Conservation (phyloP, 257 asterid genomes). For the Phtheirospermum japonicum region DNA sequence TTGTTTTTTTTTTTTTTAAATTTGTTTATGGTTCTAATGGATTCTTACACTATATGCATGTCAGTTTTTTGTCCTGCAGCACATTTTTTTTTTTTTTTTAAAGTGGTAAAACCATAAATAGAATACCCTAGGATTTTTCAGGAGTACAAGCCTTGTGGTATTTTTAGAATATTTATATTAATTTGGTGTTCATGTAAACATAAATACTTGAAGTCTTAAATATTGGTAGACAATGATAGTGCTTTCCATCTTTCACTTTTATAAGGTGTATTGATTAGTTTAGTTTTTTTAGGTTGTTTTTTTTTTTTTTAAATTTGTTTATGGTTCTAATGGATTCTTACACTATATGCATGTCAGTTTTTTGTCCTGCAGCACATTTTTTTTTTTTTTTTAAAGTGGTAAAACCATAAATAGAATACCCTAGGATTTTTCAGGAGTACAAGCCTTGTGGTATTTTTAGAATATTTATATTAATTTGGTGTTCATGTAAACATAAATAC, state of each 20-base stretch:
- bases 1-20: conserved; percentile 34
- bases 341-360: conserved; percentile 54
- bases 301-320: conserved; percentile 38
- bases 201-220: conserved; percentile 21
- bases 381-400: conserved; percentile 1
- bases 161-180: conserved; percentile 15
- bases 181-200: conserved; percentile 34
- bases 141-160: too few relatives aligned
- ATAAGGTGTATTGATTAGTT: conserved; percentile 42
- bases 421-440: too few relatives aligned
- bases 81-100: conserved; percentile 24
- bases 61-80: conserved; percentile 47
- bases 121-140: too few relatives aligned
- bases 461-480: conserved; percentile 21
- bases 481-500: conserved; percentile 31
- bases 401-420: not conserved
- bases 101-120: not conserved
- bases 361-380: conserved; percentile 42
- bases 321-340: conserved; percentile 51
- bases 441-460: conserved; percentile 4
- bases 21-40: conserved; percentile 46
- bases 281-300: too few relatives aligned
- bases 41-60: conserved; percentile 58
- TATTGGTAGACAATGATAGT: conserved; percentile 44
- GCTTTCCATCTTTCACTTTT: conserved; percentile 54